Base-by-base conservation (phyloP, 495 filamentous ascomycete species). In the Melanomma pulvis-pyrius region DNA sequence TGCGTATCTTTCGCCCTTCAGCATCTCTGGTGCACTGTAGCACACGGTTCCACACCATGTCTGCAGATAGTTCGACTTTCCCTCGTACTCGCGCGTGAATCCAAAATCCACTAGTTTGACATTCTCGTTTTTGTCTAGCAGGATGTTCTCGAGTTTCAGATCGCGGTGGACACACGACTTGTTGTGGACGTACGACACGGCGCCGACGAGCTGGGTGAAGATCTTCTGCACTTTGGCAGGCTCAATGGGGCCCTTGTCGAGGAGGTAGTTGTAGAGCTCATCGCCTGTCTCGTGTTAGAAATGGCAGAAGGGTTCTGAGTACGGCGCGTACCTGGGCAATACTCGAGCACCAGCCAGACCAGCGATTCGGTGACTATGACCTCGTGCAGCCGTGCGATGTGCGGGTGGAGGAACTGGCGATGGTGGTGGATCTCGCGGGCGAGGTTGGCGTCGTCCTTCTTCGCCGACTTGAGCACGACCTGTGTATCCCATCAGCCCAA, bases 51-150 rank as follows among this genome's bases (percentile, higher is more conserved):
- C 94, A 77, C 94, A 98, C 76, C 96, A 98, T 1, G 94, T 98
- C 75, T 98, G 94, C 56, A 98, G 78, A 71, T 98, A 94, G 79
- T 92, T 97, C 55, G 92, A 83, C 68, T 93, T 94, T 26, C 92
- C 92, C 74, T 97, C 92, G 75, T 98, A 98, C 76, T 98, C 94
- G 62, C 94, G 83, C 12, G 94, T 98, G 74, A 98, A 98, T 9
- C 94, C 94, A 77, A 98, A 98, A 74, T 98, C 94, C 74, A 92
- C 94, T n/a, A 98, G 82, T 79, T 98, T 98, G 68, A 98, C 94
- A 74, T 98, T 97, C 72, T 93, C 93, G 71, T 97, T 82, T 76
- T 97, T 98, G 79, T 98, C 94, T 59, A 98, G 84, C 39, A 98
- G 81, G 49, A 98, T 97, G 69, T 98, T 98, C 75, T 98, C 94